Evolutionary conservation across 352 stramenopile species (phyloP), one percentile per base, ranked within the genome.

Genomic region (Paralagenidium karlingii): DNA sequence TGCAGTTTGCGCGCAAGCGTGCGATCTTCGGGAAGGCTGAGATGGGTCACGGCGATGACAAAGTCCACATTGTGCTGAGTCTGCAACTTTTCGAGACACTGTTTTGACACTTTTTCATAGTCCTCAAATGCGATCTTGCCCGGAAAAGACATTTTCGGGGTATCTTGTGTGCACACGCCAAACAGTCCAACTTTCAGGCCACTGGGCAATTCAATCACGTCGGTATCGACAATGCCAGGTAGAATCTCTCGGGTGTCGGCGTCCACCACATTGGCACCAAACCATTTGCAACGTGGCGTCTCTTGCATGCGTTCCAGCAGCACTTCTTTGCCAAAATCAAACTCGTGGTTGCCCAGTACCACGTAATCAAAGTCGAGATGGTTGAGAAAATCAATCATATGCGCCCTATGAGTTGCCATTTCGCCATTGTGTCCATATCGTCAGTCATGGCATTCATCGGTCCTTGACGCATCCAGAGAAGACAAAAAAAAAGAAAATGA

Each of bases 11-110:
- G 51, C 1, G 75, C 75, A 22, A 95, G 44, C 20, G 73, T 45
- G 20, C 69, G 63, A 52, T 95, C 82, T 38, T 89, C 63, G 1
- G 57, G 61, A 40, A 91, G 73, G 12, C 66, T 79, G 30, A 94
- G 37, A 38, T 95, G 82, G 2, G 82, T 95, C 18, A 95, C 44
- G 24, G 69, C 82, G 3, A 94, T 34, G 47, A 96, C 82, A 20
- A 88, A 76, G 49, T 94, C 76, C 3, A 80, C 74, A 6, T 77
- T 78, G 24, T 70, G 41, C 3, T 41, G 60, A n/a, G n/a, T n/a
- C 39, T 66, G 64, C 0, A 96, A 53, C 13, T 73, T 55, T 4
- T 54, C 49, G 12, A 94, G 68, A 25, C 67, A 84, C 25, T 63
- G 62, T 25, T 61, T 54, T 18, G 67, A 55, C 1, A 57, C 70